Percentiles rank a stretch among this genome's conserved stretches.
These are phyloP conservation scores for Tuber melanosporum DNA, from an alignment of 495 filamentous ascomycete species.

Conservation along the genomic window DNA sequence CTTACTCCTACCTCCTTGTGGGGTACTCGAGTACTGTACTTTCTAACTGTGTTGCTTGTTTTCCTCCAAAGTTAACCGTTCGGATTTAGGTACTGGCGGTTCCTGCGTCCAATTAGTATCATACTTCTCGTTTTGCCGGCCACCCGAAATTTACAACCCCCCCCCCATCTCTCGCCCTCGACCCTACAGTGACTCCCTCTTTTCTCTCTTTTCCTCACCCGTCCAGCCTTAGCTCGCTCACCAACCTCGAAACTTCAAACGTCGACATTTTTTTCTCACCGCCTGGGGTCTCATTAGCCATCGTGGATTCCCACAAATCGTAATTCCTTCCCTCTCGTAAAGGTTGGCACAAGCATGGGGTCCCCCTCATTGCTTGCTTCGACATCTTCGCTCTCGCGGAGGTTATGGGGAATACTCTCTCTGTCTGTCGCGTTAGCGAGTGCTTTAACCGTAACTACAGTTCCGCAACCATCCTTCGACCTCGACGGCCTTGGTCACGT, in stretches of 20 bases:
- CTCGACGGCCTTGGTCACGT: slow-evolving; percentile 74
- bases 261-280: background rate
- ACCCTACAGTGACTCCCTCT: slow-evolving; percentile 9
- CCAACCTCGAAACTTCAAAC: background rate
- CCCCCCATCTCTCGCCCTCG: slow-evolving; percentile 4
- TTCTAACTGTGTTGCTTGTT: background rate
- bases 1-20: background rate
- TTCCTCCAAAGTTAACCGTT: background rate
- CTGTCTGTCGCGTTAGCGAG: slow-evolving; percentile 47
- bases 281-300: slow-evolving; percentile 16
- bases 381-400: slow-evolving; percentile 47
- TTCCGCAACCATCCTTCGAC: slow-evolving; percentile 72
- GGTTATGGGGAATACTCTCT: slow-evolving; percentile 45
- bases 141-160: slow-evolving; percentile 32
- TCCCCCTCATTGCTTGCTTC: slow-evolving; percentile 53
- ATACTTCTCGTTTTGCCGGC: slow-evolving; percentile 19
- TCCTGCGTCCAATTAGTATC: slow-evolving; percentile 17
- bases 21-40: background rate
- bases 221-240: slow-evolving; percentile 1
- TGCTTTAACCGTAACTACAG: slow-evolving; percentile 64
- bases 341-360: slow-evolving; percentile 48
- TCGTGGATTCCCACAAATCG: slow-evolving; percentile 26
- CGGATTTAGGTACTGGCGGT: slow-evolving; percentile 20
- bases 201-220: slow-evolving; percentile 7
- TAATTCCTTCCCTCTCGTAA: slow-evolving; percentile 12